Evolutionary conservation across 2,329 filamentous ascomycete genomes (phyloP).

Genomic region (Emericellopsis cladophorae): DNA sequence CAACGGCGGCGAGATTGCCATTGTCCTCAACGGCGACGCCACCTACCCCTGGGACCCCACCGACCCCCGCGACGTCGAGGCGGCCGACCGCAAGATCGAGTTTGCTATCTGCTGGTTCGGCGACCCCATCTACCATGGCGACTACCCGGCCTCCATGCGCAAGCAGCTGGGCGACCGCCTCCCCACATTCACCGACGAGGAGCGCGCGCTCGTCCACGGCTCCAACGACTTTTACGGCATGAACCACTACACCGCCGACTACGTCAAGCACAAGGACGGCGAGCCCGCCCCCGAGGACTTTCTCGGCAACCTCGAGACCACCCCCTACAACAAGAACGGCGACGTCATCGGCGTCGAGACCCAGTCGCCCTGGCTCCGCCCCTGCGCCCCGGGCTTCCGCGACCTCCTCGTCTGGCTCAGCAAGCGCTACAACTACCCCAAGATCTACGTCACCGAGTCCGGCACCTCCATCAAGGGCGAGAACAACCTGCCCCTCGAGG

Average conservation of each 20-base stretch:
- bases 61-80: constrained; percentile 63
- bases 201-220: constrained; percentile 63
- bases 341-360: constrained; percentile 71
- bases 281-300: constrained; percentile 52
- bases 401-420: constrained; percentile 67
- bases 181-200: constrained; percentile 61
- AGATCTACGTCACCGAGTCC: constrained; percentile 83
- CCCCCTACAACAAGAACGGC: constrained; percentile 58
- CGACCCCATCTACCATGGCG: constrained; percentile 74
- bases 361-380: constrained; percentile 69
- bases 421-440: constrained; percentile 61
- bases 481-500: constrained; percentile 57
- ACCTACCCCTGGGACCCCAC: constrained; percentile 72
- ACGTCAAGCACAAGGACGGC: constrained; percentile 59
- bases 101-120: constrained; percentile 84
- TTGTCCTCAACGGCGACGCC: constrained; percentile 79
- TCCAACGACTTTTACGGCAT: constrained; percentile 91
- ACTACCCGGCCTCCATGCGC: constrained; percentile 74
- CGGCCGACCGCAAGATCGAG: constrained; percentile 70
- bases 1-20: constrained; percentile 67
- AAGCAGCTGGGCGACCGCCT: constrained; percentile 69
- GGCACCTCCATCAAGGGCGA: constrained; percentile 76
- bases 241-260: constrained; percentile 90
- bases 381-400: constrained; percentile 64
- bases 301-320: constrained; percentile 62